phyloP scores from a whole-genome alignment of 768 basidiomycete species.

The Tricholoma bakamatsutake region DNA sequence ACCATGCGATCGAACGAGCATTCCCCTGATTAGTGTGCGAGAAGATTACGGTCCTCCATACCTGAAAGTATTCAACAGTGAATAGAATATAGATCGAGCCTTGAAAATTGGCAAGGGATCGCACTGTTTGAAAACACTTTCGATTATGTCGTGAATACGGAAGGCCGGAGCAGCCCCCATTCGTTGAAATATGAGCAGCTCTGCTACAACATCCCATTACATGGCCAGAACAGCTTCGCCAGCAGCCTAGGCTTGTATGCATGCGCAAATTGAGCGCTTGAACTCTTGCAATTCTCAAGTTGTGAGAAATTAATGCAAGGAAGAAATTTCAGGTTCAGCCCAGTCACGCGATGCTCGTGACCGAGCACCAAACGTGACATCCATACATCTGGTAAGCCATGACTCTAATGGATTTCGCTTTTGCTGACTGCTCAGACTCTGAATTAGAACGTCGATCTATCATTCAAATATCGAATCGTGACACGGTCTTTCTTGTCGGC shows the following conservation, averaged over 20 bases:
- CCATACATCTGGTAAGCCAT: conserved; percentile 7
- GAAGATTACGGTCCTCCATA: too few species aligned
- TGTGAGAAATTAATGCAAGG: conserved; percentile 4
- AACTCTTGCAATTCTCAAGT: conserved; percentile 7
- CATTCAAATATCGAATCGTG: not conserved
- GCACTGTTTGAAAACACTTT: not conserved
- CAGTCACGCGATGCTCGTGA: conserved; percentile 15
- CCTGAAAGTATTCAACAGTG: not conserved
- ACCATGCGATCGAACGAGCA: conserved; percentile 27
- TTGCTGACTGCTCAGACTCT: not conserved
- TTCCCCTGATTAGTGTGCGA: conserved; percentile 2
- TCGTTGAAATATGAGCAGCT: not conserved
- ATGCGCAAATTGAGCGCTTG: conserved; percentile 30
- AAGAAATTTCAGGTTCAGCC: conserved; percentile 9
- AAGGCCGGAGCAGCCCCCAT: not conserved
- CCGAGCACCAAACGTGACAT: not conserved
- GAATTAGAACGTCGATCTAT: not conserved
- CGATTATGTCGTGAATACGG: not conserved
- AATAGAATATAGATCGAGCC: not conserved
- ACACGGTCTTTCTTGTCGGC: not conserved
- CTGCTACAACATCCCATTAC: conserved; percentile 28
- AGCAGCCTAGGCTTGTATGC: conserved; percentile 30
- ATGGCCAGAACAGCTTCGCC: conserved; percentile 28
- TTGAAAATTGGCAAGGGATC: not conserved
- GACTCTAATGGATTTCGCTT: conserved; percentile 1